Base-by-base conservation (phyloP, 768 basidiomycete genomes). In the Leccinum variicolor region DNA sequence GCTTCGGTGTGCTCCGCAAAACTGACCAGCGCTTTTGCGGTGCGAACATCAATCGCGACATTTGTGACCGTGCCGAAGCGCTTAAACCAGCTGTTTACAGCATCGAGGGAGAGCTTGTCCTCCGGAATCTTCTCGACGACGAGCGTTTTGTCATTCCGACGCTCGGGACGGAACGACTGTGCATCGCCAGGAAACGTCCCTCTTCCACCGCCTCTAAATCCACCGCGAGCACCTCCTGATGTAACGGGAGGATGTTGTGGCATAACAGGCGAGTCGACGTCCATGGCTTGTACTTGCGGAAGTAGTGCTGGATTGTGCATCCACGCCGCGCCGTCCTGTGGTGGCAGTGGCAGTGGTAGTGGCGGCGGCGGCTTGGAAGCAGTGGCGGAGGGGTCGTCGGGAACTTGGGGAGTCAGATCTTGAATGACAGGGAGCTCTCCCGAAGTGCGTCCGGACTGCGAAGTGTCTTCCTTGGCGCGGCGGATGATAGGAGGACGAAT, bases 41-140 rank as follows among this genome's bases (percentile, higher is more conserved):
- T 83, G 19, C 74, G 69, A n/a, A 75, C 75, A 69, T 98, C 94
- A 51, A 97, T 84, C 6, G 92, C 92, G 52, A 97, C 90, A 62
- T 94, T 93, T 13, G 93, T 94, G 59, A 98, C 92, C 3, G 84
- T 88, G 9, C 95, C 95, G 63, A 96, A 98, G 61, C 86, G 84
- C 71, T 89, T 88, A 77, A 98, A 98, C 87, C 93, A 94, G 19
- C 79, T 82, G 65, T 89, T 91, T 54, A 98, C 87, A 6, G 84
- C 76, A 52, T 86, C 87, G 14, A 93, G 81, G 14, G 83, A 83
- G 41, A 96, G 80, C 62, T 89, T 86, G 60, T 92, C 87, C 51
- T 86, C 82, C 0, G 95, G 95, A 56, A 98, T 95, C 76, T 94
- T 94, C 73, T 97, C 93, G 34, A 98, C 89, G 14, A 97, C 92